Evolutionary conservation across 2,329 filamentous ascomycete species (phyloP).

Genomic region (Pleochaeta shiraiana): DNA sequence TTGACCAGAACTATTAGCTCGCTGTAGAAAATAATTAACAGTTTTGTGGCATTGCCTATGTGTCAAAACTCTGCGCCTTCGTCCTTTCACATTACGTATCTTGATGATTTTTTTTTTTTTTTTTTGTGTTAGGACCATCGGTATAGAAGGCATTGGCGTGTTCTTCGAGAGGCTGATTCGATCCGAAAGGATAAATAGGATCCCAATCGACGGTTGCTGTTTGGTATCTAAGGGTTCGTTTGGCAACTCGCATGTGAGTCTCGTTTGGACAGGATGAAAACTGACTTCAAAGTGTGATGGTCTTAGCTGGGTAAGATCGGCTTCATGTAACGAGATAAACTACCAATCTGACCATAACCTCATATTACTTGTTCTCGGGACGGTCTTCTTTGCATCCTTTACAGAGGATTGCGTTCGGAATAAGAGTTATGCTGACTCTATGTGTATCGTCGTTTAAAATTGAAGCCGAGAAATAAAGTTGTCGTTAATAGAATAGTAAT

Average conservation of each 20-base stretch:
- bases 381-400: slow-evolving; percentile 2
- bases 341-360: background rate
- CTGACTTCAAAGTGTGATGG: background rate
- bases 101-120: background rate
- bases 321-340: slow-evolving; percentile 1
- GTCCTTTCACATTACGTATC: background rate
- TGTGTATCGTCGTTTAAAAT: background rate
- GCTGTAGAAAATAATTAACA: no score
- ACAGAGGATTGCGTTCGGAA: background rate
- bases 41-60: no score
- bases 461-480: no score
- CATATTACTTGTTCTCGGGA: background rate
- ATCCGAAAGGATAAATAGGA: background rate
- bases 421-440: slow-evolving; percentile 1
- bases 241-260: background rate
- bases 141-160: background rate
- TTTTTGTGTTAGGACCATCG: background rate
- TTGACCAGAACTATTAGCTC: no score
- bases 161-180: background rate
- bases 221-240: background rate
- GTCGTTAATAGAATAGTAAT: no score
- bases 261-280: slow-evolving; percentile 1
- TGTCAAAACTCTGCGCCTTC: background rate
- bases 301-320: background rate
- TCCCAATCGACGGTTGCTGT: background rate